Percentiles rank a stretch among this genome's conserved stretches.
These are phyloP conservation scores for Fraxinus ornus DNA, from an alignment of 305 asterid species.

Conservation along the genomic window DNA sequence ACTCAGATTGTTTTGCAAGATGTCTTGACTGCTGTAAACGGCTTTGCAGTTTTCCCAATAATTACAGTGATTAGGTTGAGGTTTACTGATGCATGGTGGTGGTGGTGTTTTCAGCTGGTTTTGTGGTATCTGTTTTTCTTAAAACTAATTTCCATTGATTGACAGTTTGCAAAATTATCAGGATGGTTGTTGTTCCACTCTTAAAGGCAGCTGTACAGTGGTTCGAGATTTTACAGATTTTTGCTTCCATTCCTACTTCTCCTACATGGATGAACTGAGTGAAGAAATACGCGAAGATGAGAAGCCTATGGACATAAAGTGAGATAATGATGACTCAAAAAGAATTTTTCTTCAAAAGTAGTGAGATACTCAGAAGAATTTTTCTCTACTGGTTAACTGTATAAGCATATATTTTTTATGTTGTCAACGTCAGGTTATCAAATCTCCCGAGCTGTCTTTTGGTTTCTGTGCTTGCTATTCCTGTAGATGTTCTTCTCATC, in stretches of 20 bases:
- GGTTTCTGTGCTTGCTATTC: slow-evolving; percentile 58
- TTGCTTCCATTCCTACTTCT: slow-evolving; percentile 89
- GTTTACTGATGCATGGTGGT: not conserved
- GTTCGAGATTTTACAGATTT: slow-evolving; percentile 80
- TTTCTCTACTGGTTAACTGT: not conserved
- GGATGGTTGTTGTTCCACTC: slow-evolving; percentile 72
- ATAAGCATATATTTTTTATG: not conserved
- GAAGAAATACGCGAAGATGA: slow-evolving; percentile 55
- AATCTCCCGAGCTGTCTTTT: slow-evolving; percentile 66
- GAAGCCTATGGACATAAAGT: slow-evolving; percentile 71
- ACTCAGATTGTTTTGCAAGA: not conserved
- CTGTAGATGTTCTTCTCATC: slow-evolving; percentile 62
- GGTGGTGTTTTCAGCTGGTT: slow-evolving; percentile 1
- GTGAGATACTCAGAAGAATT: not conserved
- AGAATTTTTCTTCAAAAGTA: not conserved
- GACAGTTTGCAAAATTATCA: slow-evolving; percentile 29
- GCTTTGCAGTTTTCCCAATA: not conserved
- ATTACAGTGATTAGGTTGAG: not conserved
- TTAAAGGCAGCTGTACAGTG: slow-evolving; percentile 61
- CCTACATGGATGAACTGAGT: slow-evolving; percentile 80
- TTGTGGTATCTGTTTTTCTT: not conserved
- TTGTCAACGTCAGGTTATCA: slow-evolving; percentile 43
- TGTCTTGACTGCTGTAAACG: not conserved
- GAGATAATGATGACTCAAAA: slow-evolving; percentile 24
- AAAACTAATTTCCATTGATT: slow-evolving; percentile 14